Base-by-base conservation (phyloP, 2,329 filamentous ascomycete genomes). In the Lasiodiplodia gonubiensis region DNA sequence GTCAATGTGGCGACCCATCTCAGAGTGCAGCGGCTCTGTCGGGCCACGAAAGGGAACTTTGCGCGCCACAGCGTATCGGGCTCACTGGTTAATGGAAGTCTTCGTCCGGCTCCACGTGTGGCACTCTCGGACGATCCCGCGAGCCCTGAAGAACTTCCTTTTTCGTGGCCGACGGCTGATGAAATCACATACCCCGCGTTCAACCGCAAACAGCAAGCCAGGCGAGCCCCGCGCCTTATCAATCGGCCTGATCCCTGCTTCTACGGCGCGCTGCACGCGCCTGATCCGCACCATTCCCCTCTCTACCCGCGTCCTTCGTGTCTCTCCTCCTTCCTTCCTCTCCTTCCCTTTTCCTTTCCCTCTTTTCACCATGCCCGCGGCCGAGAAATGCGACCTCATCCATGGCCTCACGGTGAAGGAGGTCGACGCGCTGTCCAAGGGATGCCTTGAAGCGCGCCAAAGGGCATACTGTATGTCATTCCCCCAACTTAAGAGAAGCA, bases 391-490 rank as follows among this genome's bases (percentile, higher is more conserved):
- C 35, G 42, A 49, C 6, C 37, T 57, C 30, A 25, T 51, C 51
- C 75, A 84, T 71, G 82, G 82, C 25, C 82, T 97, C 52, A 88
- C 86, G 11, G 76, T 80, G 18, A 77, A 82, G 59, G 90, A 97
- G 77, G 87, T 97, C 76, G 77, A 83, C 68, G 82, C 83, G 51
- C 86, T 97, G 57, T 86, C 85, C 64, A 78, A 82, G 68, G 84
- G 86, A 75, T 89, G 90, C 71, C 83, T 87, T 64, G 87, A 87
- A 6, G 93, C 94, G 68, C 96, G 96, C 79, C 84, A 84, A 2
- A 86, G 83, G 65, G 93, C 94, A 42, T 97, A 98, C 82, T 97
- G 93, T 87, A 81, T 78, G 81, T 83, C 23, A 35, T 65, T 18
- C 8, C 14, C 60, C 30, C 35, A 42, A 30, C 35, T 11, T 35